Conservation (phyloP, 345 rosid species). For the Cochlearia excelsa region DNA sequence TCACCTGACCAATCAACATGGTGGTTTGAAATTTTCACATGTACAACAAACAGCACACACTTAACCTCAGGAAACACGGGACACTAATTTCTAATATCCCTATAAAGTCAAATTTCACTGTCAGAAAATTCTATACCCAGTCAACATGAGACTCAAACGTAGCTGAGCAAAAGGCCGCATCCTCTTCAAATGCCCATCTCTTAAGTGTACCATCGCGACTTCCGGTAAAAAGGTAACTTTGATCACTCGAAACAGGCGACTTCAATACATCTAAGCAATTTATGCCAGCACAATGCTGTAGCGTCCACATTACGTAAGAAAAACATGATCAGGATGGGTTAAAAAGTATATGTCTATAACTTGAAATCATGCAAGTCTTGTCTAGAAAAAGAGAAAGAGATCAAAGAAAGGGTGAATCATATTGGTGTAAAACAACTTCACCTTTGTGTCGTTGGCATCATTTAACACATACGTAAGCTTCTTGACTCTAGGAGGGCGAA, state of each 20-base stretch:
- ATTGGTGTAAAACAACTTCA: slow-evolving; percentile 30
- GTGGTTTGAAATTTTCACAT: slow-evolving; percentile 12
- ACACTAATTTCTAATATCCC: slow-evolving; percentile 4
- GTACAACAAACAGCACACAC: slow-evolving; percentile 10
- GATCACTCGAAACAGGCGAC: slow-evolving; percentile 51
- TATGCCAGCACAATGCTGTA: slow-evolving; percentile 97
- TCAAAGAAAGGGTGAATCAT: neutral
- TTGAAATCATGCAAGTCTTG: neutral
- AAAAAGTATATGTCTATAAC: neutral
- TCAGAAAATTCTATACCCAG: slow-evolving; percentile 60
- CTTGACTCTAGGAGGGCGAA: slow-evolving; percentile 91
- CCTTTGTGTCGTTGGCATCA: slow-evolving; percentile 77
- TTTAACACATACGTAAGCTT: slow-evolving; percentile 86
- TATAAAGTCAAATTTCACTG: slow-evolving; percentile 13
- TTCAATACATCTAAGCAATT: slow-evolving; percentile 78
- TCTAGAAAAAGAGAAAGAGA: neutral
- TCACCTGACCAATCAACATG: slow-evolving; percentile 59
- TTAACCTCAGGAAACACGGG: neutral
- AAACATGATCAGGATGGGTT: slow-evolving; percentile 28
- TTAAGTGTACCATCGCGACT: slow-evolving; percentile 99
- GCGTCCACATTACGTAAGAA: slow-evolving; percentile 27
- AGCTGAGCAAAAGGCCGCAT: slow-evolving; percentile 73
- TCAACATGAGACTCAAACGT: slow-evolving; percentile 99
- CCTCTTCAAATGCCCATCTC: slow-evolving; percentile 82
- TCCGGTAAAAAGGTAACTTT: slow-evolving; percentile 77